A percentile compares a stretch with the other conserved stretches of the same genome.
Evolutionary conservation across 805 yeast genomes (phyloP).

Genomic region (Candida xyloterini): DNA sequence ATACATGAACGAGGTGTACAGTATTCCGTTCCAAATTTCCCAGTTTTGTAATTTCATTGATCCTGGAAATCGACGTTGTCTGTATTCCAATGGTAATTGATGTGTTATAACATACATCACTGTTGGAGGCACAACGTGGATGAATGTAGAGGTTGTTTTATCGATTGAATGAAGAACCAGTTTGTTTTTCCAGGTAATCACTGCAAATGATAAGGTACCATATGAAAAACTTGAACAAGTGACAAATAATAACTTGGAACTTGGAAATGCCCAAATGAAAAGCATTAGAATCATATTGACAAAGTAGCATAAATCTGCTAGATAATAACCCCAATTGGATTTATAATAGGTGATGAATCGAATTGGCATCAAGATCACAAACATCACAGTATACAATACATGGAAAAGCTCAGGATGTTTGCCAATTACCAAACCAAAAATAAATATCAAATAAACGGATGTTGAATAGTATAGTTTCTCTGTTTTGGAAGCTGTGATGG

Average conservation of each 20-base stretch:
- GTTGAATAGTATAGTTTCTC: slow-evolving; percentile 82
- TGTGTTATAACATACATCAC: slow-evolving; percentile 86
- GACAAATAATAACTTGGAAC: slow-evolving; percentile 67
- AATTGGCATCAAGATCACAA: slow-evolving; percentile 71
- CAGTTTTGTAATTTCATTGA: slow-evolving; percentile 67
- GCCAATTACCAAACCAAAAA: slow-evolving; percentile 75
- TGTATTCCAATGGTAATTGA: slow-evolving; percentile 53
- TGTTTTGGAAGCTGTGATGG: slow-evolving; percentile 45
- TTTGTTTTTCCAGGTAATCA: slow-evolving; percentile 93
- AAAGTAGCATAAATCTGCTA: slow-evolving; percentile 92
- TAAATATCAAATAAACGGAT: slow-evolving; percentile 64
- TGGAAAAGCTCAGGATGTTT: slow-evolving; percentile 76
- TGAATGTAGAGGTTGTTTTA: slow-evolving; percentile 86
- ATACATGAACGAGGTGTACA: slow-evolving; percentile 79
- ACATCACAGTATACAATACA: slow-evolving; percentile 61
- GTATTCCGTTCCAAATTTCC: slow-evolving; percentile 66
- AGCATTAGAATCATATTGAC: slow-evolving; percentile 69
- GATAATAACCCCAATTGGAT: slow-evolving; percentile 73
- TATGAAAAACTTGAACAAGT: slow-evolving; percentile 82
- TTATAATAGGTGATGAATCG: slow-evolving; percentile 80
- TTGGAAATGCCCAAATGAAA: slow-evolving; percentile 82
- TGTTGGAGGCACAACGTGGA: slow-evolving; percentile 87
- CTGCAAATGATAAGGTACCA: slow-evolving; percentile 92
- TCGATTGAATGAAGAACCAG: slow-evolving; percentile 88
- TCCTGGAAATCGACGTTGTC: slow-evolving; percentile 69